phyloP scores from a whole-genome alignment of 1,284 basidiomycete species.

The Earliella scabrosa region DNA sequence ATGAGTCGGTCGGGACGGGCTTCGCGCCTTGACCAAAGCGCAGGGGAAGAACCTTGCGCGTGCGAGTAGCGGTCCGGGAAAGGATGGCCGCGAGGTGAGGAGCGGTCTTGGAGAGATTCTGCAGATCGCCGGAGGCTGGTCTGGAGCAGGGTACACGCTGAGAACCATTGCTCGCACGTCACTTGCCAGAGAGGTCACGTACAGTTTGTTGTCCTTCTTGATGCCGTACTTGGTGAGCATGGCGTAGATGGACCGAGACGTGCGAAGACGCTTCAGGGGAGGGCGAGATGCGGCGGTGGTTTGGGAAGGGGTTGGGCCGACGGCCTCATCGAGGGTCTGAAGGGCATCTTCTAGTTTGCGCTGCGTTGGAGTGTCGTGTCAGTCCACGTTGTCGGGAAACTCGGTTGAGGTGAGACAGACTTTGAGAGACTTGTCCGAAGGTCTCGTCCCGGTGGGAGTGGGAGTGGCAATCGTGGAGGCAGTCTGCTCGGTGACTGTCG shows the following conservation, averaged over 20 bases:
- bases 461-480: slow-evolving; percentile 12
- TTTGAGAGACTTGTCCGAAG: slow-evolving; percentile 29
- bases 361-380: slow-evolving; percentile 42
- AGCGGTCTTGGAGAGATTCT: slow-evolving; percentile 53
- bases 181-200: slow-evolving; percentile 31
- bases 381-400: slow-evolving; percentile 19
- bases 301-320: slow-evolving; percentile 43
- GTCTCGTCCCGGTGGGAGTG: slow-evolving; percentile 14
- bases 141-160: slow-evolving; percentile 17
- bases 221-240: slow-evolving; percentile 78
- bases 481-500: slow-evolving; percentile 15
- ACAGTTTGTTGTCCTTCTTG: slow-evolving; percentile 53
- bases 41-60: slow-evolving; percentile 54
- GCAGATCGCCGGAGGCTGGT: slow-evolving; percentile 28
- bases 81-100: slow-evolving; percentile 73
- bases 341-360: slow-evolving; percentile 79
- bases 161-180: neutral
- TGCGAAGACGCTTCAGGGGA: slow-evolving; percentile 55
- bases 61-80: slow-evolving; percentile 60
- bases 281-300: slow-evolving; percentile 44
- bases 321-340: slow-evolving; percentile 62
- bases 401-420: slow-evolving; percentile 18
- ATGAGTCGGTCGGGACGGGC: slow-evolving; percentile 37
- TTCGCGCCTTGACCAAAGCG: slow-evolving; percentile 31
- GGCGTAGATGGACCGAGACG: slow-evolving; percentile 67